A percentile compares a stretch with the other conserved stretches of the same genome.
Evolutionary conservation across 345 rosid species (phyloP).

Genomic region (Hirschfeldia incana): DNA sequence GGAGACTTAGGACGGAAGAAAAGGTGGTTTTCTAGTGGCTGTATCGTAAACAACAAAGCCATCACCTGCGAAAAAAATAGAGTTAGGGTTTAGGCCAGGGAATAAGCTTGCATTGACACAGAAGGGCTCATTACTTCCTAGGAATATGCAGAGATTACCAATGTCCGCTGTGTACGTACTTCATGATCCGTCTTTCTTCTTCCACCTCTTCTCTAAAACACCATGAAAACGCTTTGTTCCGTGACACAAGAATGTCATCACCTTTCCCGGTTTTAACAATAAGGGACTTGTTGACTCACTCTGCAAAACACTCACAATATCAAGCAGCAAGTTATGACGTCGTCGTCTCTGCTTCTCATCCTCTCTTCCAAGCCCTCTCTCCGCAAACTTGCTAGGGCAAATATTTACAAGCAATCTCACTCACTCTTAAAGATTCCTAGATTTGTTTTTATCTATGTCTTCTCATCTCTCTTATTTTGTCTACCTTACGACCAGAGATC

Average conservation of each 20-base stretch:
- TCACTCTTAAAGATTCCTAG: neutral
- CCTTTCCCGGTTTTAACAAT: too few species aligned
- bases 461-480: neutral
- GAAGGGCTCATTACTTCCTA: conserved; percentile 18
- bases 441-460: neutral
- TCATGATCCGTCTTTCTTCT: too few species aligned
- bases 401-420: neutral
- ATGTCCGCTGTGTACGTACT: conserved; percentile 6
- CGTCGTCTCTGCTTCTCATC: conserved; percentile 14
- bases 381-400: neutral
- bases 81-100: conserved; percentile 22
- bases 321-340: too few species aligned
- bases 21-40: conserved; percentile 23
- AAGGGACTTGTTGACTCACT: too few species aligned
- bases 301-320: too few species aligned
- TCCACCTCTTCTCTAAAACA: too few species aligned
- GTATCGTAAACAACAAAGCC: conserved; percentile 8
- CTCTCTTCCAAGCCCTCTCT: conserved; percentile 19
- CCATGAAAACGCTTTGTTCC: too few species aligned
- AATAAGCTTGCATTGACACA: conserved; percentile 24
- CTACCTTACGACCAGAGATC: neutral
- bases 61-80: conserved; percentile 1
- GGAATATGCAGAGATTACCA: conserved; percentile 29
- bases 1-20: conserved; percentile 2
- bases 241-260: too few species aligned